phyloP scores from a whole-genome alignment of 768 basidiomycete genomes.

The Boletus vinaceobasis region DNA sequence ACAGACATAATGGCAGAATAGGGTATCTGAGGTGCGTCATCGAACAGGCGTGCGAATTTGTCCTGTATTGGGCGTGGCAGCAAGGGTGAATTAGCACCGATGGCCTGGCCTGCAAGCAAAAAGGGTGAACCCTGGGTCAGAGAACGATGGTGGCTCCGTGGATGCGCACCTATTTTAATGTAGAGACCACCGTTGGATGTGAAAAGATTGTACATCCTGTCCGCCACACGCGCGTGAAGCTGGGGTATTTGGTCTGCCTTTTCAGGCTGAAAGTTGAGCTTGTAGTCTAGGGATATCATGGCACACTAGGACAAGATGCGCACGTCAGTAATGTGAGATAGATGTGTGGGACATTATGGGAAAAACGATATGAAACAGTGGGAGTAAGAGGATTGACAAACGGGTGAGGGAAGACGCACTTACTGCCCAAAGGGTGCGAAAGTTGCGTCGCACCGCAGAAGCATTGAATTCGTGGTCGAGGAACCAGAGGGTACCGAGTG shows the following conservation, averaged over 20 bases:
- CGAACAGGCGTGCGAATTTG: constrained; percentile 81
- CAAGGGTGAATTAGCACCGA: constrained; percentile 82
- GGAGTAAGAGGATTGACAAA: background rate
- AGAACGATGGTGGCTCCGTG: background rate
- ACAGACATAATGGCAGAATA: constrained; percentile 66
- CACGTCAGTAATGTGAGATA: constrained; percentile 1
- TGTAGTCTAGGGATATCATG: constrained; percentile 77
- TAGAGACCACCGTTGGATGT: constrained; percentile 82
- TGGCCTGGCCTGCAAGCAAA: constrained; percentile 53
- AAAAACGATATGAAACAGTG: background rate
- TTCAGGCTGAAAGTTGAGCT: constrained; percentile 77
- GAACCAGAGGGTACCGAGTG: constrained; percentile 34
- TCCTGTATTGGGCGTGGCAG: constrained; percentile 81
- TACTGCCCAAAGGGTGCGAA: constrained; percentile 50
- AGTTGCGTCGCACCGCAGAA: constrained; percentile 44
- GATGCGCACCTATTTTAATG: constrained; percentile 67
- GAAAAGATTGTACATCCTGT: constrained; percentile 71
- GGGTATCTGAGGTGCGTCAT: constrained; percentile 83
- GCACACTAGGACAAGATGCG: constrained; percentile 46
- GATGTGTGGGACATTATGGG: background rate
- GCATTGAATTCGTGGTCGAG: constrained; percentile 47
- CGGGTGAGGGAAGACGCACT: constrained; percentile 14
- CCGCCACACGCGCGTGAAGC: constrained; percentile 82
- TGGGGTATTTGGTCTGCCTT: constrained; percentile 71
- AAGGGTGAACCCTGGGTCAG: background rate